Base-by-base conservation (phyloP, 2,329 filamentous ascomycete species). In the Lithohypha guttulata region DNA sequence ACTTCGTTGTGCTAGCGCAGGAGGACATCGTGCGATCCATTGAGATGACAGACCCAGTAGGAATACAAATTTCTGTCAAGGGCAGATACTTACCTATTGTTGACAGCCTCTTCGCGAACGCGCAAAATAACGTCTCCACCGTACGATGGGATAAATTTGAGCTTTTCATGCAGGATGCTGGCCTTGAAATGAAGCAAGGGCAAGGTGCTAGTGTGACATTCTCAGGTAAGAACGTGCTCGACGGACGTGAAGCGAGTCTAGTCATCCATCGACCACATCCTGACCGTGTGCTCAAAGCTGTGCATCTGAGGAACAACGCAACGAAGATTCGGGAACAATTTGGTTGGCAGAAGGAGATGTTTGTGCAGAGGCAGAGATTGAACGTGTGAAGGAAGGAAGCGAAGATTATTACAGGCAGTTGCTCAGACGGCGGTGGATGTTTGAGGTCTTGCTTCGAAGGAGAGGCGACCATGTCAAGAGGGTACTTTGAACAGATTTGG, bases 81-180 rank as follows among this genome's bases (percentile, higher is more conserved):
- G 21, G 15, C 11, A 17, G 21, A n/a, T 27, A 13, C 21, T 14
- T 35, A 13, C 21, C 25, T 13, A 23, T 35, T 15, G 33, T 27
- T 17, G 22, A 13, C 11, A 26, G 21, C 3, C 21, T 35, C 10
- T 27, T 35, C 21, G 25, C 33, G 3, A 35, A 35, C 18, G 33
- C 33, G 19, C 33, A 27, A 17, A 9, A 35, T 11, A 9, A 35
- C 11, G 33, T 27, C 3, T 14, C 19, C 7, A 15, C 31, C 18
- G 33, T 35, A 7, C 19, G 33, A 25, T 35, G 33, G 33, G 17
- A 6, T 8, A 15, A 15, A 15, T 35, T 35, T 17, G 15, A 15
- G 19, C 25, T 26, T 23, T 35, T 27, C 22, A 35, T 35, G 33
- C 15, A 21, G 21, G 33, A 35, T 35, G 33, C 33, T 19, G 33